Percentiles rank a stretch among this genome's conserved stretches.
Conservation (phyloP, 2,329 filamentous ascomycete genomes). For the Drechslerella stenobrocha region DNA sequence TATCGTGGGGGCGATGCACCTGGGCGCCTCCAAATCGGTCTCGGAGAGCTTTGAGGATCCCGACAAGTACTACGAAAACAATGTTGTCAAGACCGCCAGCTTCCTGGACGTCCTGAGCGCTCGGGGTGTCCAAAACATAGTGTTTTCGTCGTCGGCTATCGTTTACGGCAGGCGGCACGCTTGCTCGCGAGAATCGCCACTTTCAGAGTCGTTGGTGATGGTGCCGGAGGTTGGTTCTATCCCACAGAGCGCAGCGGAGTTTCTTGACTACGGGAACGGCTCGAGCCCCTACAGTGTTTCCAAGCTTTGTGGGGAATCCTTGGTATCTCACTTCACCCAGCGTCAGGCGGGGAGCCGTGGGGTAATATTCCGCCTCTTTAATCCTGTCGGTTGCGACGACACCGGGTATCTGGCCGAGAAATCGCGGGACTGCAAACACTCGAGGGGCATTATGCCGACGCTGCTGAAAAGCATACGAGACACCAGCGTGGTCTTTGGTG, state of each 20-base stretch:
- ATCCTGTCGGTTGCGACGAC: slow-evolving; percentile 68
- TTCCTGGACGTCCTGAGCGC: slow-evolving; percentile 63
- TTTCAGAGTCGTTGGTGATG: slow-evolving; percentile 14
- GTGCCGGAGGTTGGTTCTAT: not conserved
- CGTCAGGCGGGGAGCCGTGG: slow-evolving; percentile 67
- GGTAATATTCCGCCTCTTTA: slow-evolving; percentile 68
- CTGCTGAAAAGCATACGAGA: slow-evolving; percentile 63
- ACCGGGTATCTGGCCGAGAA: slow-evolving; percentile 69
- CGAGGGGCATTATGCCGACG: slow-evolving; percentile 68
- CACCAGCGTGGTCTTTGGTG: slow-evolving; percentile 49
- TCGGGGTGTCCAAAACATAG: slow-evolving; percentile 66
- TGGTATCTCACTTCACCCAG: slow-evolving; percentile 65
- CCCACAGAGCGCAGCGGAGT: not conserved
- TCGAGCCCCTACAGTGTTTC: slow-evolving; percentile 69
- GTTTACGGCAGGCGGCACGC: slow-evolving; percentile 62
- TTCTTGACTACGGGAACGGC: slow-evolving; percentile 54
- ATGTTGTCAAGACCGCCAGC: slow-evolving; percentile 66
- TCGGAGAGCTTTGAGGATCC: slow-evolving; percentile 66
- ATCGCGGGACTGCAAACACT: slow-evolving; percentile 55
- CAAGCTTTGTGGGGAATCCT: slow-evolving; percentile 70
- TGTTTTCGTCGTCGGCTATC: slow-evolving; percentile 70
- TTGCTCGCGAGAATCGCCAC: too few species aligned
- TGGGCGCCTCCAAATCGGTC: slow-evolving; percentile 70
- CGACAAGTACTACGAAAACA: slow-evolving; percentile 69
- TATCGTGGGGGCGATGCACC: slow-evolving; percentile 68